These are phyloP conservation scores for Pilaira anomala DNA, from an alignment of 192 early-diverging fungal genomes.

Conservation along the genomic window DNA sequence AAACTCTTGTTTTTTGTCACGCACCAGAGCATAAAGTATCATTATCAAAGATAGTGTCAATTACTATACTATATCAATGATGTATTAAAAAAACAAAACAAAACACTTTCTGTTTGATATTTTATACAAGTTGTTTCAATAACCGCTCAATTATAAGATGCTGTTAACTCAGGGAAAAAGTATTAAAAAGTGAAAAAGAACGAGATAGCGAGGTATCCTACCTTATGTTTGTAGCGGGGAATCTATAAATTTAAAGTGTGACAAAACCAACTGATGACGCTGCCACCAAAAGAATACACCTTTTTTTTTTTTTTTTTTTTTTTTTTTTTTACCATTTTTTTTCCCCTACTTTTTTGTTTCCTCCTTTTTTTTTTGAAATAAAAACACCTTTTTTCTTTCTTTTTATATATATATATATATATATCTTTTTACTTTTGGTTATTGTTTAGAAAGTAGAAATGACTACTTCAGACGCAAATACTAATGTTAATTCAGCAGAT, in stretches of 20 bases:
- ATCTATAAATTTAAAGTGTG: not conserved
- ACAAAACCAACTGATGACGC: not conserved
- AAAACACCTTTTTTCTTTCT: not conserved
- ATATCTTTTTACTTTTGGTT: not conserved
- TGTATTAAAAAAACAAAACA: not conserved
- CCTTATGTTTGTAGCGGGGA: not conserved
- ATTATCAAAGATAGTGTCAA: not conserved
- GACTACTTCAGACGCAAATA: not conserved
- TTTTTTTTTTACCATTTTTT: slow-evolving; percentile 8
- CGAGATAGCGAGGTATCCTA: not conserved
- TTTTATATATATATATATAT: not conserved
- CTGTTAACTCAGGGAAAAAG: too few relatives aligned
- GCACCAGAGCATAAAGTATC: too few relatives aligned
- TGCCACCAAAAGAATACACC: too few relatives aligned
- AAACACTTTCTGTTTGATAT: not conserved
- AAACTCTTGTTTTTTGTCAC: too few relatives aligned
- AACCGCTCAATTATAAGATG: not conserved
- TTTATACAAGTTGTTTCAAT: not conserved
- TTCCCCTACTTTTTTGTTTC: not conserved
- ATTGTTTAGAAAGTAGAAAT: not conserved
- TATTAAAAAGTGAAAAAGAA: too few relatives aligned
- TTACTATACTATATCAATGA: not conserved
- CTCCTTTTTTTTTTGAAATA: not conserved
- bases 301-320: slow-evolving; percentile 3
- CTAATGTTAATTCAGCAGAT: slow-evolving; percentile 7